Base-by-base conservation (phyloP, 2,329 filamentous ascomycete genomes). In the Penicillium sp. region DNA sequence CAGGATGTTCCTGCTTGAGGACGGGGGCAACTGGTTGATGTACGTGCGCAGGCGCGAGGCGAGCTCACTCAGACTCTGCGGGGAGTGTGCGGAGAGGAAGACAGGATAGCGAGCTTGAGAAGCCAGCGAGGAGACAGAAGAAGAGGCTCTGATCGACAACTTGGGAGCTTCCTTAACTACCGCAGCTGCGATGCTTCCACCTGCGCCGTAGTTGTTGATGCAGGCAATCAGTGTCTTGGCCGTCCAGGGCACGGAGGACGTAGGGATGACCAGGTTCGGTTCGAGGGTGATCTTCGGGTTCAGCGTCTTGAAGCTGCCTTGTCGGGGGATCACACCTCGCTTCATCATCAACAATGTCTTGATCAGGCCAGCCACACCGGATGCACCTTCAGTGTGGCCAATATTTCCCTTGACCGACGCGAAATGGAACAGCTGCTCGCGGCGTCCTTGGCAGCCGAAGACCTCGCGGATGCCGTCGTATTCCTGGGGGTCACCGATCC, bases 351-450 rank as follows among this genome's bases (percentile, higher is more conserved):
- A 30, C 17, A 76, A 21, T 0, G 67, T 50, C 53, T 75, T 75
- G 38, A 75, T 66, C 7, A 77, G 54, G 0, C 65, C 58, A 1
- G 69, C 66, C 2, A 75, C 66, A 1, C 76, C 76, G 1, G 76
- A 72, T 1, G 74, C 66, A 1, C 67, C 62, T 61, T 76, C 75
- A 2, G 66, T 60, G 57, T 79, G 76, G 0, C 77, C 76, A 23
- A 78, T 64, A 35, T 66, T 62, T 3, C 66, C 72, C 58, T 77
- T 78, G 26, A 74, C 64, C 7, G 75, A 75, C 1, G 68, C 70
- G 1, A 78, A n/a, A 23, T 49, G 56, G 30, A 71, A 41, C 56
- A 55, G 29, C 15, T 52, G 38, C 1, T 48, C 3, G 1, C 69
- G 60, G 1, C 13, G 41, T 15, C 35, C 35, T 0, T 58, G 13